phyloP scores from a whole-genome alignment of 2,329 filamentous ascomycete genomes.

The Claviceps fusiformis region DNA sequence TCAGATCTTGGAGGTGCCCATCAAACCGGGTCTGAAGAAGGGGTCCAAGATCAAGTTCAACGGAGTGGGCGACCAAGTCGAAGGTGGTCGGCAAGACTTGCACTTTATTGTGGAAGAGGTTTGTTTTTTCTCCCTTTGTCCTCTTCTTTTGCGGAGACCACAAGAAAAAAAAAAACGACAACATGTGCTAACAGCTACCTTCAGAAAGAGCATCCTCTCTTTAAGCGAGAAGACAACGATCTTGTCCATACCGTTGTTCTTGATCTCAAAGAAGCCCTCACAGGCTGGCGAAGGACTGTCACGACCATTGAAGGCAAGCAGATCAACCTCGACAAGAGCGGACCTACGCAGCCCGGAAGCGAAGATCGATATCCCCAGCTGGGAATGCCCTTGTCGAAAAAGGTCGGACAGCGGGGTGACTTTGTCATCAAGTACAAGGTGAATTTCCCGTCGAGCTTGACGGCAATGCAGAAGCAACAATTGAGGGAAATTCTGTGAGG shows the following conservation, averaged over 20 bases:
- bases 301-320: constrained; percentile 87
- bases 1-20: constrained; percentile 83
- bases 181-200: constrained; percentile 6
- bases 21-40: constrained; percentile 90
- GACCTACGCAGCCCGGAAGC: constrained; percentile 74
- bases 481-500: constrained; percentile 62
- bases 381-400: constrained; percentile 95
- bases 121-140: constrained; percentile 21
- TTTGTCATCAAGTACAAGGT: constrained; percentile 86
- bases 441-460: constrained; percentile 74
- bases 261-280: constrained; percentile 83
- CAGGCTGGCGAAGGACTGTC: constrained; percentile 85
- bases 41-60: constrained; percentile 98
- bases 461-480: constrained; percentile 62
- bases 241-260: constrained; percentile 67
- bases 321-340: constrained; percentile 62
- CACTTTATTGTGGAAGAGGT: constrained; percentile 94
- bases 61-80: constrained; percentile 94
- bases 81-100: constrained; percentile 87
- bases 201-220: constrained; percentile 76
- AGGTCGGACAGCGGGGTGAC: constrained; percentile 69
- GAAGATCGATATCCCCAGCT: constrained; percentile 68
- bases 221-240: constrained; percentile 79
- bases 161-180: background rate
- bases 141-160: no score